Percentiles rank a stretch among this genome's conserved stretches.
Conservation (phyloP, 1,284 basidiomycete genomes). For the Leccinum holopus region DNA sequence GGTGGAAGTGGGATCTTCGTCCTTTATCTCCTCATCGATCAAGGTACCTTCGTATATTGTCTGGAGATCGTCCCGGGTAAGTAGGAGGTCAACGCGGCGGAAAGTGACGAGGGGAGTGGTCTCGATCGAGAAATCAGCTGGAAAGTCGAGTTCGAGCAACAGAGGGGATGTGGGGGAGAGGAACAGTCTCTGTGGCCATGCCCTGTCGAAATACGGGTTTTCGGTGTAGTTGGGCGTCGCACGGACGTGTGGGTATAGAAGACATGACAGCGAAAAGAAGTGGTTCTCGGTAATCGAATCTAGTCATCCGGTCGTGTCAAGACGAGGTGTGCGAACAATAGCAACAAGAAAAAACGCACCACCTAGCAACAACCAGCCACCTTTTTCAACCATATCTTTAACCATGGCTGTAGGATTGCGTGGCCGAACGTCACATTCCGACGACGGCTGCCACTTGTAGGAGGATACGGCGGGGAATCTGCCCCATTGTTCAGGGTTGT, state of each 20-base stretch:
- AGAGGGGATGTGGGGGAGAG: slow-evolving; percentile 50
- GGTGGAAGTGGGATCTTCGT: slow-evolving; percentile 11
- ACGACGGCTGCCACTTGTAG: slow-evolving; percentile 52
- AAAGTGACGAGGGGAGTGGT: slow-evolving; percentile 62
- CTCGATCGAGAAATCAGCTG: slow-evolving; percentile 51
- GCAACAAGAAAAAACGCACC: slow-evolving; percentile 39
- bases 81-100: slow-evolving; percentile 59
- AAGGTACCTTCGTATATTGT: slow-evolving; percentile 40
- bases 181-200: slow-evolving; percentile 62
- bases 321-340: not conserved
- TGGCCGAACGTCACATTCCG: slow-evolving; percentile 41
- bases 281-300: slow-evolving; percentile 70
- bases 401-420: slow-evolving; percentile 45
- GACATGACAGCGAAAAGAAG: slow-evolving; percentile 67
- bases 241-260: slow-evolving; percentile 61
- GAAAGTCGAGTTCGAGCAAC: slow-evolving; percentile 40
- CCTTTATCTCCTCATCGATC: slow-evolving; percentile 10
- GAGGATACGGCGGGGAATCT: slow-evolving; percentile 52
- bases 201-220: slow-evolving; percentile 55
- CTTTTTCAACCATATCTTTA: slow-evolving; percentile 59
- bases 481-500: slow-evolving; percentile 46
- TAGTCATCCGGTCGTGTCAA: slow-evolving; percentile 22
- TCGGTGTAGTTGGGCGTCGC: slow-evolving; percentile 60
- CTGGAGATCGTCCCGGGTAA: slow-evolving; percentile 49
- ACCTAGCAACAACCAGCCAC: slow-evolving; percentile 64